phyloP scores from a whole-genome alignment of 352 stramenopile genomes.

The Labyrinthula sp. region DNA sequence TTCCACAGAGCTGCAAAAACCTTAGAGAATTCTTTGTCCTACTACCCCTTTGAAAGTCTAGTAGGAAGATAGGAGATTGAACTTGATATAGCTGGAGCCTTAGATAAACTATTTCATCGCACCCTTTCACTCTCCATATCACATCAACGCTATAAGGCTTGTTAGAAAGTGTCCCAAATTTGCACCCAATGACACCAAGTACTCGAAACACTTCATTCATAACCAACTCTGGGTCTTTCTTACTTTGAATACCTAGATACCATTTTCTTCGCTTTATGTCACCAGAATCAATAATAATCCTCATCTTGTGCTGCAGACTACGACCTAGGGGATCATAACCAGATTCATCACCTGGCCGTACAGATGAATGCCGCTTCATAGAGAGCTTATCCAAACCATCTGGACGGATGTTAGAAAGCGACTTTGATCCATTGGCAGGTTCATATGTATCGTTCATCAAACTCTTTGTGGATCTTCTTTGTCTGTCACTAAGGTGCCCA shows the following conservation, averaged over 20 bases:
- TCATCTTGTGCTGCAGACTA: no score
- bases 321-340: no score
- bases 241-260: constrained; percentile 97
- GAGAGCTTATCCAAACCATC: no score
- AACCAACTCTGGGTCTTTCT: constrained; percentile 94
- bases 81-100: constrained; percentile 40
- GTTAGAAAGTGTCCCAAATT: constrained; percentile 69
- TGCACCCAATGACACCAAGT: constrained; percentile 77
- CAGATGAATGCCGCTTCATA: no score
- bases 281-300: no score
- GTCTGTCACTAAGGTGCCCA: no score
- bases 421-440: no score
- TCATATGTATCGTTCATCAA: no score
- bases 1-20: constrained; percentile 96
- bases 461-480: no score
- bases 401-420: no score
- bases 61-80: constrained; percentile 93
- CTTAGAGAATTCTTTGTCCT: constrained; percentile 79
- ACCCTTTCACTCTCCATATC: constrained; percentile 64
- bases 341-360: no score
- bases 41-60: constrained; percentile 86
- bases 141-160: constrained; percentile 90
- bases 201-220: constrained; percentile 99
- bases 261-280: constrained; percentile 50
- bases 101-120: constrained; percentile 32